Base-by-base conservation (phyloP, 805 yeast genomes). In the Candida lessepsii region DNA sequence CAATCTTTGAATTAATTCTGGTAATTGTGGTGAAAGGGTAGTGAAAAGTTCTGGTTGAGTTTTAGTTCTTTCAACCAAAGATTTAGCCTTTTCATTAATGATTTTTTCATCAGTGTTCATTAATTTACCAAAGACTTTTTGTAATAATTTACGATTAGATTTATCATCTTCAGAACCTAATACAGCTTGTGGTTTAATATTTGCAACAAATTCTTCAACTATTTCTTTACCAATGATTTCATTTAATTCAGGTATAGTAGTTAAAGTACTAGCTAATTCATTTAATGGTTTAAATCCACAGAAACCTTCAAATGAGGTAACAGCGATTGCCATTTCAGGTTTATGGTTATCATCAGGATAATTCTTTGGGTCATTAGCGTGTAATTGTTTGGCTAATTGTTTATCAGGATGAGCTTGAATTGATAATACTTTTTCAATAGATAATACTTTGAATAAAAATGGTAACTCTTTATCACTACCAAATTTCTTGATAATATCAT, bases 291-390 rank as follows among this genome's bases (percentile, higher is more conserved):
- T 83, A 72, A 93, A 93, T 0, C 99, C 99, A 66, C 99, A 93
- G 67, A 93, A 91, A 0, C 97, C 98, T 70, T 93, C 98, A 55
- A 93, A 93, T 45, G 80, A 86, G 16, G 98, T 90, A 39, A 93
- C 81, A 7, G 99, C 99, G 57, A 93, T 80, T 37, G 99, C 98
- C 99, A 93, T 93, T 65, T 93, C 99, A n/a, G 99, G 99, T 71
- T 93, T 93, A 68, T 93, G 99, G 71, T 93, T 93, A 61, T 83
- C 95, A 67, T 93, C 99, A 3, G 98, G 98, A 62, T 93, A 93
- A 67, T 93, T 86, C 55, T 81, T 80, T 41, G 99, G 98, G 67
- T 93, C 98, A 20, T 72, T 65, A 13, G 75, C 75, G 57, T 85
- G 96, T 54, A 93, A 73, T 48, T 78, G 78, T 34, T 75, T 79